phyloP scores from a whole-genome alignment of 75 land plant genomes.

The Gnetum montanum region DNA sequence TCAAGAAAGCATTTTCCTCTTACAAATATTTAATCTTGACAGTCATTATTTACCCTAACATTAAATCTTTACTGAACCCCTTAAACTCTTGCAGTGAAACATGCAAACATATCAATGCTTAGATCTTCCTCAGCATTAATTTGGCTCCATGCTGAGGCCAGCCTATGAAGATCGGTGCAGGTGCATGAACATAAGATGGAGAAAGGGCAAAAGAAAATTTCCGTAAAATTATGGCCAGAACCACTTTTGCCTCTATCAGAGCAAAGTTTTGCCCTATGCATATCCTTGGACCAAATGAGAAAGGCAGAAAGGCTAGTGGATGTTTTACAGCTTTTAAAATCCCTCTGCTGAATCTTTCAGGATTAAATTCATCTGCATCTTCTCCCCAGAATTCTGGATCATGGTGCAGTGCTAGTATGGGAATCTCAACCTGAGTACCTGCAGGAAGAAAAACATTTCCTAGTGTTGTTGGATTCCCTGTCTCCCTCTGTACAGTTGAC shows the following conservation, averaged over 20 bases:
- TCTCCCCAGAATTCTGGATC: slow-evolving; percentile 26
- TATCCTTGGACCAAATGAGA: slow-evolving; percentile 47
- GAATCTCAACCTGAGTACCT: slow-evolving; percentile 15
- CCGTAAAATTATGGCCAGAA: slow-evolving; percentile 39
- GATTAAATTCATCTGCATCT: slow-evolving; percentile 32
- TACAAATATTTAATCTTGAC: too few relatives aligned
- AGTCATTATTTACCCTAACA: too few relatives aligned
- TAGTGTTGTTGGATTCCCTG: slow-evolving; percentile 11
- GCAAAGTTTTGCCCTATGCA: slow-evolving; percentile 50
- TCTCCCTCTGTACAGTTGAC: neutral
- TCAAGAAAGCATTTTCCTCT: too few relatives aligned
- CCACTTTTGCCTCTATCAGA: slow-evolving; percentile 29
- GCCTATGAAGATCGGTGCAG: neutral
- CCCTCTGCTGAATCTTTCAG: slow-evolving; percentile 59
- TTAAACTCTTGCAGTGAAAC: too few relatives aligned
- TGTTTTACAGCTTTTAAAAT: slow-evolving; percentile 23
- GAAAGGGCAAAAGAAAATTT: slow-evolving; percentile 43
- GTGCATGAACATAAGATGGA: slow-evolving; percentile 4
- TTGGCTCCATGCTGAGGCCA: slow-evolving; percentile 5
- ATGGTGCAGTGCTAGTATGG: slow-evolving; percentile 21
- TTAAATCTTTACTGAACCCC: too few relatives aligned
- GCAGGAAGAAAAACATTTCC: slow-evolving; percentile 11
- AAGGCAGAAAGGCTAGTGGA: slow-evolving; percentile 40
- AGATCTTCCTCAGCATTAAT: slow-evolving; percentile 3
- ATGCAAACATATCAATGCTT: too few relatives aligned